Evolutionary conservation across 495 filamentous ascomycete species (phyloP).

Genomic region (Hypoxylon fragiforme): DNA sequence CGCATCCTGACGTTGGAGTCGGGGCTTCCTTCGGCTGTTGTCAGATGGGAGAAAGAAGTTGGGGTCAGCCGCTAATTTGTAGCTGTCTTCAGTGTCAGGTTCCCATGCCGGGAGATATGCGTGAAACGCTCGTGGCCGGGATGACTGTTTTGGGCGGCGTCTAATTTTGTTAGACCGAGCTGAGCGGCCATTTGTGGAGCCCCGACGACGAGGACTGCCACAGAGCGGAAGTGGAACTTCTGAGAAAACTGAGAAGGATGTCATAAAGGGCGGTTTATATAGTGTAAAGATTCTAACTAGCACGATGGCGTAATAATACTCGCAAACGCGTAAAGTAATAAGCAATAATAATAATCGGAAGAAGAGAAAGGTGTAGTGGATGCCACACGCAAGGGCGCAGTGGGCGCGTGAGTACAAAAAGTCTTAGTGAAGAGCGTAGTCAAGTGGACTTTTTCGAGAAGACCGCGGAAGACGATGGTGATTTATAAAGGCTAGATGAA

Average conservation of each 20-base stretch:
- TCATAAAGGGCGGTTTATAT: constrained; percentile 11
- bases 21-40: constrained; percentile 33
- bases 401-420: constrained; percentile 15
- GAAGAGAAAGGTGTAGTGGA: constrained; percentile 18
- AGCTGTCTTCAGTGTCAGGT: constrained; percentile 36
- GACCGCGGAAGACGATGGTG: constrained; percentile 5
- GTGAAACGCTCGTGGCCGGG: constrained; percentile 2
- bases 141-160: background rate
- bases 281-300: constrained; percentile 7
- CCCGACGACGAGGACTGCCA: background rate
- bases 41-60: constrained; percentile 36
- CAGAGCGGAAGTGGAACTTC: background rate
- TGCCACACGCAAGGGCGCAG: constrained; percentile 25
- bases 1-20: constrained; percentile 48
- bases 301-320: constrained; percentile 5
- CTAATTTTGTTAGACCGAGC: constrained; percentile 4
- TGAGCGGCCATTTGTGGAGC: background rate
- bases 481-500: constrained; percentile 27
- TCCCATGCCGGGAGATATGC: constrained; percentile 3
- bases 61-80: constrained; percentile 34
- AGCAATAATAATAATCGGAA: constrained; percentile 1
- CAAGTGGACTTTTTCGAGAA: constrained; percentile 14
- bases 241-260: background rate
- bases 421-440: constrained; percentile 18
- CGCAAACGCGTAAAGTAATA: constrained; percentile 20